Evolutionary conservation across 768 basidiomycete species (phyloP).

Genomic region (Tubosaeta brunneosetosa): DNA sequence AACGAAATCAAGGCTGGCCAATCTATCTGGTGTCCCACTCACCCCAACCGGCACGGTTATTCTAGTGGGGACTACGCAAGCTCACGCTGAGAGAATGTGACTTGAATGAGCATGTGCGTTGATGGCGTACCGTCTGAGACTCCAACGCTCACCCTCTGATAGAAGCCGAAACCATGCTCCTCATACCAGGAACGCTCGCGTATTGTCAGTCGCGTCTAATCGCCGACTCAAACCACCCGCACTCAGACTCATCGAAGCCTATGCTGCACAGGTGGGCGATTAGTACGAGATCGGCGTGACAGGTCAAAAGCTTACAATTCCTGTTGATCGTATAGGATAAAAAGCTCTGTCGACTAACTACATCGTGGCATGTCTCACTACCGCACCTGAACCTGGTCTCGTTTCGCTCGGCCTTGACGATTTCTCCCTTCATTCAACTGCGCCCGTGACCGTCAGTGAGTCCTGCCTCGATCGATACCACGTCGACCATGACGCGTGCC

Average conservation of each 20-base stretch:
- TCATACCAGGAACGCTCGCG: constrained; percentile 71
- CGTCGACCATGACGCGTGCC: background rate
- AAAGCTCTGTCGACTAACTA: constrained; percentile 39
- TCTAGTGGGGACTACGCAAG: constrained; percentile 89
- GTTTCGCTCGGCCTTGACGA: constrained; percentile 85
- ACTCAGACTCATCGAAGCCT: constrained; percentile 77
- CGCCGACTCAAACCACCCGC: constrained; percentile 70
- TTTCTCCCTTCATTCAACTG: constrained; percentile 67
- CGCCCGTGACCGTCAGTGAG: constrained; percentile 75
- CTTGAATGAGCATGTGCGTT: constrained; percentile 69
- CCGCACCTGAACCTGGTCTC: constrained; percentile 40
- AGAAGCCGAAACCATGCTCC: constrained; percentile 85
- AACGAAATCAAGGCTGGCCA: constrained; percentile 63
- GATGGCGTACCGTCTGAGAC: background rate
- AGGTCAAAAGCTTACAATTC: no score
- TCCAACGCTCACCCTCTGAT: constrained; percentile 3
- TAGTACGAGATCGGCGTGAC: no score
- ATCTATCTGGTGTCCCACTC: constrained; percentile 55
- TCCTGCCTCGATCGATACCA: no score
- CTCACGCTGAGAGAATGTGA: constrained; percentile 84
- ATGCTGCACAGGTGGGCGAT: constrained; percentile 21
- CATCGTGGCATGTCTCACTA: constrained; percentile 62
- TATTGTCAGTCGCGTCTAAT: constrained; percentile 88
- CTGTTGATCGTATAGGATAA: no score
- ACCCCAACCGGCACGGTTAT: constrained; percentile 60